Evolutionary conservation across 805 yeast species (phyloP), one percentile per base, ranked within the genome.

Genomic region (Metschnikowia drakensbergensis): DNA sequence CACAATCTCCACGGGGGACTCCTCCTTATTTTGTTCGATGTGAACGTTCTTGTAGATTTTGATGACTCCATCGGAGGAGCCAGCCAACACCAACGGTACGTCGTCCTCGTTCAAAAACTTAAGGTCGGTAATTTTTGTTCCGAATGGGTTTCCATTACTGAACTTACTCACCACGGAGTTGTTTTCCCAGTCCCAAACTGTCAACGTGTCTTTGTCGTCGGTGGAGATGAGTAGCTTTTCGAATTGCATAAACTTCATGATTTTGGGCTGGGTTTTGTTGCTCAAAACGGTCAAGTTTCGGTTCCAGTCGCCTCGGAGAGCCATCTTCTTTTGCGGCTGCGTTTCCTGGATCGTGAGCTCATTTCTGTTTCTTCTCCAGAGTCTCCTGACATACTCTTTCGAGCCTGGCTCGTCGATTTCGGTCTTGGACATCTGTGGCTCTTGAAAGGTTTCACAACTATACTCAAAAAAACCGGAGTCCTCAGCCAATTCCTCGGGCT

Each of bases 391-490:
- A 58, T 88, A 88, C 54, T 88, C 91, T 50, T 84, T 81, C 48
- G 96, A 88, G 0, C 98, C 98, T 0, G 96, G 94, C 63, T 90
- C 96, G 58, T 92, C 97, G 13, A 82, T 68, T 57, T 92, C 97
- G 46, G 80, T 78, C 49, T 81, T 83, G 8, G 88, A 82, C 84
- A 91, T 84, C 62, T 92, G 98, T 0, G 99, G 97, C 61, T 91
- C 98, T 60, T 91, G 96, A 70, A 92, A 94, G 61, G 90, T 91
- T 64, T 94, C 99, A 50, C 88, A 80, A 57, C 86, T 80, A 64
- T 84, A 87, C 45, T 84, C 87, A 52, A 86, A 78, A 58, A 87
- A 85, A 5, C 80, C 79, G 7, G 88, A 83, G 4, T 72, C 72
- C 8, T 80, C 63, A 0, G 88, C 86, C 3, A 85, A 58, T 4